Evolutionary conservation across 768 basidiomycete genomes (phyloP), one percentile per base, ranked within the genome.

Genomic region (Russula earlei): DNA sequence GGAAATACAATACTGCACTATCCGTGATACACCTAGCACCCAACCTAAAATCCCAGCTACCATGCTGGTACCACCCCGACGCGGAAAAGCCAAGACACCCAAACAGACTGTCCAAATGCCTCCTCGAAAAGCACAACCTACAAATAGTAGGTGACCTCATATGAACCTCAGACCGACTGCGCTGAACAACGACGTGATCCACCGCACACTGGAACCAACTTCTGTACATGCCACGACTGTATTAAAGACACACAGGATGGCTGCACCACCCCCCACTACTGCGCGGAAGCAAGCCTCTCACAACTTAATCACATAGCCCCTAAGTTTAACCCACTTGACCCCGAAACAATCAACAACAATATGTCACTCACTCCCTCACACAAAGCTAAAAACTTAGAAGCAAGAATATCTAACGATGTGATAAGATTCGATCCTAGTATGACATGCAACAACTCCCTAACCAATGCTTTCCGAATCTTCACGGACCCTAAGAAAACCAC

Each of bases 11-110:
- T 0, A 19, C 22, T 1, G 24, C 27, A 44, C 19, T 54, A 0
- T 24, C 34, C 1, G 34, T 36, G 1, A 20, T 54, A 5, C 5
- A 36, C 2, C n/a, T 54, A 1, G 2, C 49, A 25, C 38, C 37
- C 5, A 1, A 40, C 5, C 24, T 40, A 10, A 2, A 17, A 0
- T 0, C 25, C n/a, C 25, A 29, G 19, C 37, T 50, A 15, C 37
- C 36, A 0, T 24, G 25, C 1, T 40, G 36, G 33, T 44, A 37
- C 24, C 36, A 54, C 44, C 1, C 11, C 4, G 2, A 2, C 2
- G n/a, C 44, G 0, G 19, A 31, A 1, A 1, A 6, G 1, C 9
- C 3, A 0, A n/a, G 25, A 1, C 2, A 29, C 0, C 38, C 2
- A 12, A 31, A 15, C 0, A 10, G 4, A 1, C 1, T 12, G 0